Evolutionary conservation across 805 yeast genomes (phyloP), one percentile per base, ranked within the genome.

Genomic region (Candida pseudoglaebosa): DNA sequence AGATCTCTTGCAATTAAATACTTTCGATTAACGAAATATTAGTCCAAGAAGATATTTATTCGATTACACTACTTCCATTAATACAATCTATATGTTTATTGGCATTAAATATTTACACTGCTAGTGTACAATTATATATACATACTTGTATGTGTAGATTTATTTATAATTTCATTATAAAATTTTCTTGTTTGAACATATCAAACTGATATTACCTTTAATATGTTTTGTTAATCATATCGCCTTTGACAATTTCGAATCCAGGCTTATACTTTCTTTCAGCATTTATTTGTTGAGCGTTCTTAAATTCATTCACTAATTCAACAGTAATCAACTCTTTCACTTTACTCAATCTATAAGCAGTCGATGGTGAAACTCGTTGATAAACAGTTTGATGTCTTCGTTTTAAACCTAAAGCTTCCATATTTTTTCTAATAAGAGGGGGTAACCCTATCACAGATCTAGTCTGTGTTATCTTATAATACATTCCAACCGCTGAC

Each of bases 241-340:
- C 39, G 4, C 34, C 39, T 17, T 36, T 36, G n/a, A 34, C 21
- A 18, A 56, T 31, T 24, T 40, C 49, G 40, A 77, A 85, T 0
- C 93, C 95, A 8, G 87, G 81, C 33, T 75, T 73, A 9, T 77
- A 70, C 55, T 74, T 82, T 62, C 90, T 75, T 30, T 66, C 65
- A 7, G 50, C 54, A 39, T 81, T 69, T 58, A 80, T 68, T 53
- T 84, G 73, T 13, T 62, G 59, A 38, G 70, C 73, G 1, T 79
- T 61, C 49, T 79, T 61, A 14, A 65, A 65, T 20, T 68, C 62
- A 32, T 79, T 81, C 8, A 83, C 79, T 26, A 88, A 65, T 49
- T 88, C 91, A 20, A 91, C 93, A 34, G 76, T 77, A 6, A 91
- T 90, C 40, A 91, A 69, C 59, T 91, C 97, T 61, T 91, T 91